Percentiles rank a stretch among this genome's conserved stretches.
phyloP scores from a whole-genome alignment of 768 basidiomycete species.

The Candolleomyces eurysporus region DNA sequence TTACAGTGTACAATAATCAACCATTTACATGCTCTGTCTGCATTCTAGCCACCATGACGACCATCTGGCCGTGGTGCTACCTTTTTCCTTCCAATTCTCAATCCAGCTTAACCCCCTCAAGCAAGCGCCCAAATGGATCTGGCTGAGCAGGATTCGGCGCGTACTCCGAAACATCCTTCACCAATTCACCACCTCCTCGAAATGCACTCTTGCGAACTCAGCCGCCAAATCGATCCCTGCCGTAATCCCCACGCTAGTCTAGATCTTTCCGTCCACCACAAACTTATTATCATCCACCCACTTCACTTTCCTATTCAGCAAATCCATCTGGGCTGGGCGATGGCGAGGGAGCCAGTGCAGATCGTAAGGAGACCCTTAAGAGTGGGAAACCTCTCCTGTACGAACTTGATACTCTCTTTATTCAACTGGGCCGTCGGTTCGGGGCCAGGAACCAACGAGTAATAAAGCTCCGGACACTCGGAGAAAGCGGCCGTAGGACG shows the following conservation, averaged over 20 bases:
- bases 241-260: conserved; percentile 25
- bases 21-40: no score
- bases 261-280: conserved; percentile 25
- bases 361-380: conserved; percentile 22
- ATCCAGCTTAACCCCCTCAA: conserved; percentile 20
- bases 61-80: no score
- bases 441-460: no score
- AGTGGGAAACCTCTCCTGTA: conserved; percentile 3
- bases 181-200: conserved; percentile 18
- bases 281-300: conserved; percentile 27
- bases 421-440: no score
- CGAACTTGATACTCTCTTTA: no score
- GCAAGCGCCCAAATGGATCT: conserved; percentile 21
- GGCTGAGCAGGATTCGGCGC: conserved; percentile 23
- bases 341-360: conserved; percentile 21
- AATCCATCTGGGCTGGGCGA: conserved; percentile 14
- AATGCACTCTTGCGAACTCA: conserved; percentile 23
- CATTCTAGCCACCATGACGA: no score
- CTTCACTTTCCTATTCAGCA: conserved; percentile 20
- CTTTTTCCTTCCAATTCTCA: not conserved
- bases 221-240: conserved; percentile 26
- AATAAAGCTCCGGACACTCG: no score
- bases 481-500: no score
- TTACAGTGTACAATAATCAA: no score
- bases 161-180: conserved; percentile 19